Base-by-base conservation (phyloP, 176 grass and related monocot species). In the Musa schizocarpa region DNA sequence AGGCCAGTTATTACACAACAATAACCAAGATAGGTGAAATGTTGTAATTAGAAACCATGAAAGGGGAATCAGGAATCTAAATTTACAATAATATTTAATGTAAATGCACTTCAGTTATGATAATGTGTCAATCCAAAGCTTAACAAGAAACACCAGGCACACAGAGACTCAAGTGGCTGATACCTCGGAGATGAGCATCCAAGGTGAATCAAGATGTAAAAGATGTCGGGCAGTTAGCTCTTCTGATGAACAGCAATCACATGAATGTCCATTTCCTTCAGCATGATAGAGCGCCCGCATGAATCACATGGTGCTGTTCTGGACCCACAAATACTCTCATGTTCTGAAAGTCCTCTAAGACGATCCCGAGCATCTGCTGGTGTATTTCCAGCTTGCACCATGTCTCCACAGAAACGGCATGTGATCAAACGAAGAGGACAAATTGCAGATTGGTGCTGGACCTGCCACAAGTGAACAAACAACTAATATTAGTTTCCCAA, bases 181-280 rank as follows among this genome's bases (percentile, higher is more conserved):
- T 26, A 13, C 63, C 23, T 22, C 12, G 4, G 34, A 43, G 21
- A 65, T 26, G 57, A 19, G 57, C 14, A 8, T 14, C 57, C 29
- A 67, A 67, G 24, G 8, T 34, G 64, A 67, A 67, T 9, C 11
- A 23, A 23, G 19, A 43, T 26, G 2, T 11, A 58, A 34, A 11
- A 29, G 61, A 54, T 23, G 13, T 13, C 24, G 27, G 34, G 50
- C 19, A 77, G 27, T 89, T 71, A 94, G 82, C 90, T 99, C 78
- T 94, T 99, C 71, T 94, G 88, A 81, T 99, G 95, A 43, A 99
- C 90, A 55, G 85, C 95, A 56, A 87, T 85, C 56, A 85, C 77
- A 78, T 99, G 95, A 19, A 99, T 84, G 74, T 99, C 95, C 95
- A 99, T 99, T 11, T 99, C 90, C 81, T 99, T 99, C 34, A 99